Evolutionary conservation across 768 basidiomycete genomes (phyloP), one percentile per base, ranked within the genome.

Genomic region (Austroboletus festivus): DNA sequence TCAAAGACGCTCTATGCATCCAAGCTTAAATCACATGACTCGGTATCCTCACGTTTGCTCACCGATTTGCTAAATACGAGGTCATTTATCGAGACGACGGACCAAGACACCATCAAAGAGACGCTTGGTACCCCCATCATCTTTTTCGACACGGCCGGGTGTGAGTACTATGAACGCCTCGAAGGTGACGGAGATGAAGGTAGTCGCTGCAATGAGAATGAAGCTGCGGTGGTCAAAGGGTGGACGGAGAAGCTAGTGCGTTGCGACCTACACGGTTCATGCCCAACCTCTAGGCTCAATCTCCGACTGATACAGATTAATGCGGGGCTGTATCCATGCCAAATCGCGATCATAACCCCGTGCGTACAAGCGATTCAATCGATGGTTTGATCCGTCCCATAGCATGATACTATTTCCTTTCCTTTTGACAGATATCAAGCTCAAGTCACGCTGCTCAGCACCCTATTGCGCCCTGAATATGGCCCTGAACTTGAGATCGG

Each of bases 61-160:
- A 68, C 72, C 23, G 88, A 89, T 58, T 68, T 93, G 4, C 77
- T 86, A 0, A 79, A 79, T 28, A 70, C 76, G 15, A 64, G 67
- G 10, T 68, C 74, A 3, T 65, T 63, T 35, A 41, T 41, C 16
- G 46, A 57, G n/a, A 51, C 50, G 21, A 70, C 67, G 21, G 73
- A 73, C 1, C 84, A 85, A 34, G 90, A 86, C 15, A 83, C 88
- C 31, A 72, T 77, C 38, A 81, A 79, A 51, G 95, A 95, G 47
- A 66, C 81, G 4, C 70, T 97, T 6, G 78, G 73, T 3, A 87
- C 78, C 0, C 89, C 92, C 1, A 80, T 97, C 2, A 82, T 94
- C 2, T 99, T 98, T 65, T 91, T 90, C 57, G 96, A 99, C 62
- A 99, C 93, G 0, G 82, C 89, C 4, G 93, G 93, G 0, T 93